These are phyloP conservation scores for Coniferiporia sulphurascens DNA, from an alignment of 1,284 basidiomycete species.

Conservation along the genomic window DNA sequence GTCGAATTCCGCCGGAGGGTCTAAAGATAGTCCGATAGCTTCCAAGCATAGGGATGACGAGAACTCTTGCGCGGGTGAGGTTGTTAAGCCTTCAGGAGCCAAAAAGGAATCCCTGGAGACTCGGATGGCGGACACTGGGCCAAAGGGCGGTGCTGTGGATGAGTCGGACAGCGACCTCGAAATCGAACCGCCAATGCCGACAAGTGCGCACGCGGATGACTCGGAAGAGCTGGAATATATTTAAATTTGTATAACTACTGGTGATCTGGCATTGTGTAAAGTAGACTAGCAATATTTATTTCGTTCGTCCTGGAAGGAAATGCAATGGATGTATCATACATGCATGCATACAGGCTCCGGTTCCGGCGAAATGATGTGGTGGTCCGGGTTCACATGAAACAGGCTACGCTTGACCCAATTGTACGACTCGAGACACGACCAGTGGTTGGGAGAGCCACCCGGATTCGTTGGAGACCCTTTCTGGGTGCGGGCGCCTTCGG, in stretches of 20 bases:
- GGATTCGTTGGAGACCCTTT: too few species aligned
- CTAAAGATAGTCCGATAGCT: background rate
- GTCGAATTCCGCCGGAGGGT: background rate
- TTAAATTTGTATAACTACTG: background rate
- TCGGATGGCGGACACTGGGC: background rate
- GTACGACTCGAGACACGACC: too few species aligned
- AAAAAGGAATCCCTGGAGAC: background rate
- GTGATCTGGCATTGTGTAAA: too few species aligned
- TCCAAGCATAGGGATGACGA: background rate
- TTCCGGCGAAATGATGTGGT: too few species aligned
- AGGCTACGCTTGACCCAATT: too few species aligned
- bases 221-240: background rate
- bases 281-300: too few species aligned
- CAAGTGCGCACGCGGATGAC: background rate
- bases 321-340: too few species aligned
- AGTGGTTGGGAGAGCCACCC: too few species aligned
- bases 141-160: background rate
- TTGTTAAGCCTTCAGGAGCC: background rate
- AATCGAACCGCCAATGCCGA: slow-evolving; percentile 11
- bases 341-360: too few species aligned
- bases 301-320: too few species aligned
- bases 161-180: slow-evolving; percentile 16
- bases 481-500: too few species aligned
- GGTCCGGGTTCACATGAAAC: too few species aligned
- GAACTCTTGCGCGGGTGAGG: background rate